These are phyloP conservation scores for Colletotrichum lini DNA, from an alignment of 2,329 filamentous ascomycete species.

Conservation along the genomic window DNA sequence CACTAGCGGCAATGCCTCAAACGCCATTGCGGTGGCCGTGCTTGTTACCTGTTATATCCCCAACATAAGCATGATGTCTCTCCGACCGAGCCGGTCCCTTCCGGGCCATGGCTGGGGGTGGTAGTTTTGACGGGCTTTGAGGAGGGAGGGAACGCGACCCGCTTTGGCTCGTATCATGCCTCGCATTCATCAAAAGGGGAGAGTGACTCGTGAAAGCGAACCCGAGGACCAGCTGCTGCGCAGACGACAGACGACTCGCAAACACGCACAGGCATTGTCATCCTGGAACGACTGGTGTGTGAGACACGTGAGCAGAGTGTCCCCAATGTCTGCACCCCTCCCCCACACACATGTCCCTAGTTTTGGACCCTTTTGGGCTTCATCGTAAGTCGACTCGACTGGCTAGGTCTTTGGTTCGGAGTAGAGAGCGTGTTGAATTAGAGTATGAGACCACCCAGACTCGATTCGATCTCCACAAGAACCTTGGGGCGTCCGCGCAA, in stretches of 20 bases:
- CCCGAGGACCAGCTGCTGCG: slow-evolving; percentile 5
- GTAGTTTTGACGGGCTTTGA: slow-evolving; percentile 1
- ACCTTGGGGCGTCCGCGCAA: slow-evolving; percentile 8
- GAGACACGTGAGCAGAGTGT: slow-evolving; percentile 36
- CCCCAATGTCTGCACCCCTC: slow-evolving; percentile 10
- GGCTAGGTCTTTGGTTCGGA: no score
- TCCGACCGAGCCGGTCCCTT: slow-evolving; percentile 1
- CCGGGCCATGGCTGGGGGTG: background rate
- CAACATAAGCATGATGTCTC: no score
- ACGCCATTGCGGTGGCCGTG: slow-evolving; percentile 19
- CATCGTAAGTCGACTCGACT: slow-evolving; percentile 8
- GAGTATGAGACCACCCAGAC: background rate
- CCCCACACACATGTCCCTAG: no score
- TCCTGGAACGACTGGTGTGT: slow-evolving; percentile 40
- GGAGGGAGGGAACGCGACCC: background rate
- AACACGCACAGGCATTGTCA: slow-evolving; percentile 18
- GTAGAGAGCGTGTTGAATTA: no score
- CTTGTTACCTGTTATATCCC: background rate
- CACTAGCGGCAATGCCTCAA: slow-evolving; percentile 13
- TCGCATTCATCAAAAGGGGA: slow-evolving; percentile 8
- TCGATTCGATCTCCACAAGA: background rate
- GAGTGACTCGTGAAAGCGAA: slow-evolving; percentile 32
- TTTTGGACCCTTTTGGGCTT: slow-evolving; percentile 10
- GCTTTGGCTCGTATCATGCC: slow-evolving; percentile 19
- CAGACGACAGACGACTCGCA: slow-evolving; percentile 20